Base-by-base conservation (phyloP, 305 asterid species). In the Fraxinus paxiana region DNA sequence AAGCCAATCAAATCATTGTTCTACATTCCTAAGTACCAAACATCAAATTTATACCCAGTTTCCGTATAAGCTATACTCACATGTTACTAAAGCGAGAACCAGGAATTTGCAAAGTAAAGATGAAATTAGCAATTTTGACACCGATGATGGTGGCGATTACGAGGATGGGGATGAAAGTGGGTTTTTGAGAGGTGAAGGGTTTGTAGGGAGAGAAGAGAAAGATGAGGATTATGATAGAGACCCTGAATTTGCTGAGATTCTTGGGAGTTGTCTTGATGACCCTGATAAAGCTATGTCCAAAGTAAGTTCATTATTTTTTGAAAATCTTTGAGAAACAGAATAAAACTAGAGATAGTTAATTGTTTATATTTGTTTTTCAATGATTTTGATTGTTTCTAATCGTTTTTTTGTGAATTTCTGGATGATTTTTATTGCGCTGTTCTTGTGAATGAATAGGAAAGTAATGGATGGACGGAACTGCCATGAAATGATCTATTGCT, bases 171-270 rank as follows among this genome's bases (percentile, higher is more conserved):
- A 81, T 51, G 77, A 81, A 43, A 38, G 51, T 4, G 83, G 69
- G 48, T 65, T 61, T 75, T 73, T 80, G 77, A 30, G 86, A 85
- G 84, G 43, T 18, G 72, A 82, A 69, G 86, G 79, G 41, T 79
- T 83, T 72, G 73, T 51, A 69, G 85, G 79, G 28, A 74, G 79
- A 76, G 87, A 76, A 33, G 84, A 71, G 30, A 92, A 86, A 24
- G 94, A 87, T 18, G 88, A 88, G 80, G 96, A 92, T 88, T 93
- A 84, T 79, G 98, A 95, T 59, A 92, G 73, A 85, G 97, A 95
- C 82, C 98, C 97, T 22, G 98, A 95, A 82, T 90, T 95, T 78
- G 97, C 92, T 56, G 98, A 95, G 82, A 92, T 95, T 88, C 84
- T 95, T 43, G 98, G 97, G 28, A 82, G 82, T 80, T 90, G 87